A percentile compares a stretch with the other conserved stretches of the same genome.
Evolutionary conservation across 2,329 filamentous ascomycete genomes (phyloP).

Genomic region (Chaetomiaceae sp.): DNA sequence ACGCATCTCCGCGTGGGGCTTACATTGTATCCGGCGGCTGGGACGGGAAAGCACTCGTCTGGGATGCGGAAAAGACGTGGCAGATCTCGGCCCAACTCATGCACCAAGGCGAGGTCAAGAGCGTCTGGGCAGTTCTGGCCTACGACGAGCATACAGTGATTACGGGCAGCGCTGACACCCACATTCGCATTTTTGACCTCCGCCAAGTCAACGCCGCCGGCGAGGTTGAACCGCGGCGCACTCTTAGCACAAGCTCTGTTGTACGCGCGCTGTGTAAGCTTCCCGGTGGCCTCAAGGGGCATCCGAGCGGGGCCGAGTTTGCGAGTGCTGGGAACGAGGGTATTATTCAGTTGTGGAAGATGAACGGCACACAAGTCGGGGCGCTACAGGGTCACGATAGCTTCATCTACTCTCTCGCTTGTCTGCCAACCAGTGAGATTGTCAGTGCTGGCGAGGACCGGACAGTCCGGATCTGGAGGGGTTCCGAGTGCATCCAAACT

Average conservation of each 20-base stretch:
- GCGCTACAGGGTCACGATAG: slow-evolving; percentile 85
- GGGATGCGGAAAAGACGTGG: slow-evolving; percentile 83
- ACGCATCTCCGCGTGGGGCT: slow-evolving; percentile 66
- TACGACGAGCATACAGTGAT: slow-evolving; percentile 76
- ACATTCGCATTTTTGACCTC: slow-evolving; percentile 78
- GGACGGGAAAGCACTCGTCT: slow-evolving; percentile 84
- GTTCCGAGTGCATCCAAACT: slow-evolving; percentile 79
- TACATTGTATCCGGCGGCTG: slow-evolving; percentile 89
- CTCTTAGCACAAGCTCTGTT: slow-evolving; percentile 68
- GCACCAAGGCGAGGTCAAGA: slow-evolving; percentile 61
- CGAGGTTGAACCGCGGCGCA: slow-evolving; percentile 48
- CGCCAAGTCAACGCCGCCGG: slow-evolving; percentile 51
- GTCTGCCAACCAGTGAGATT: slow-evolving; percentile 77
- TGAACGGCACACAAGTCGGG: slow-evolving; percentile 70
- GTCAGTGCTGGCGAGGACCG: slow-evolving; percentile 91
- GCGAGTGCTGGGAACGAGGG: slow-evolving; percentile 94
- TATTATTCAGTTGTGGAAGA: slow-evolving; percentile 78
- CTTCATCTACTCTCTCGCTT: slow-evolving; percentile 84
- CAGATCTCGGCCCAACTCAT: slow-evolving; percentile 67
- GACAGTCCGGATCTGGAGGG: slow-evolving; percentile 86
- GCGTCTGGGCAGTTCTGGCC: slow-evolving; percentile 88
- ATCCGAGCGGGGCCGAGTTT: slow-evolving; percentile 83
- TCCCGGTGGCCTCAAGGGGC: slow-evolving; percentile 50
- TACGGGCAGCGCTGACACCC: slow-evolving; percentile 88
- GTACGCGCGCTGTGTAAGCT: slow-evolving; percentile 84